Evolutionary conservation across 495 filamentous ascomycete genomes (phyloP), one percentile per base, ranked within the genome.

Genomic region (Penicillium fimorum): DNA sequence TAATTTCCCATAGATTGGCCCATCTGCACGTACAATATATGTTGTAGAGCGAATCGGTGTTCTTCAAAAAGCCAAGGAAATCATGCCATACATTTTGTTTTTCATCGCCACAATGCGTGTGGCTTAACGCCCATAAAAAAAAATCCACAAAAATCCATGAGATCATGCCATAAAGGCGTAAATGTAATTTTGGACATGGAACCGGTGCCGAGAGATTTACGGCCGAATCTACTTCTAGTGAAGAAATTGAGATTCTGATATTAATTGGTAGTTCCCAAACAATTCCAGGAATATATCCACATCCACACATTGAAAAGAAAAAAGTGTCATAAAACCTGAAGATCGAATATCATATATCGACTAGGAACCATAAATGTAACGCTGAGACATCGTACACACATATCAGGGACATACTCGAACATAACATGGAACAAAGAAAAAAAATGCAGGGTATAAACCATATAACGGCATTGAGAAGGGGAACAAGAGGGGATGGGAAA

Each of bases 391-490:
- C 65, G 60, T 68, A 68, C 63, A 68, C 62, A 68, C 58, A 65
- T 42, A 67, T 50, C 52, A 51, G 50, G 32, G 49, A 61, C 59
- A 63, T 68, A 63, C 59, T 68, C 57, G 53, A 59, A 65, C 59
- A 68, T 55, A 49, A 38, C 32, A 35, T 4, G 13, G 33, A n/a
- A 35, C 32, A 51, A 41, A 57, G 33, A 35, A 57, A 42, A 35
- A 38, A 61, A 38, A 68, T 66, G 65, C 65, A 66, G 65, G 65
- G 65, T 68, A 66, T 66, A 66, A 62, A 59, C 62, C 62, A 61
- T 7, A 38, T 33, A 59, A 55, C 58, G 58, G 37, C 58, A 59
- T 64, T 64, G 58, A 55, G 20, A 38, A 27, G 25, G 17, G 22
- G 7, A n/a, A 47, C 51, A 37, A 20, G 0, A 24, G 27, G n/a